A percentile compares a stretch with the other conserved stretches of the same genome.
Evolutionary conservation across 2,329 filamentous ascomycete species (phyloP).

Genomic region (Aspergillus phoenicis): DNA sequence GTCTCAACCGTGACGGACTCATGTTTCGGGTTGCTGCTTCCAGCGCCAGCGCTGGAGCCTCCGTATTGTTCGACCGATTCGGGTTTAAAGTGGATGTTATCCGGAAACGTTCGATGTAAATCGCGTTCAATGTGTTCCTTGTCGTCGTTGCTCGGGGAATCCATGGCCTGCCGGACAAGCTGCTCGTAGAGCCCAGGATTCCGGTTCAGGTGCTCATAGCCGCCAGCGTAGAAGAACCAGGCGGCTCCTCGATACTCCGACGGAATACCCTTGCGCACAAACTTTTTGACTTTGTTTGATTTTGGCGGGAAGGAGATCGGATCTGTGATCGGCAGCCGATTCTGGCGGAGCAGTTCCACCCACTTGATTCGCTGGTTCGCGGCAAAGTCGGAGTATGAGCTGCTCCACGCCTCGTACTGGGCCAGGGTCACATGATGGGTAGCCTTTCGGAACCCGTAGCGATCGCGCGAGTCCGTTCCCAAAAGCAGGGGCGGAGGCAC

Average conservation of each 20-base stretch:
- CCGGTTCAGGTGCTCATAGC: constrained; percentile 74
- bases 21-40: constrained; percentile 42
- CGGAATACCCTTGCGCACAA: constrained; percentile 89
- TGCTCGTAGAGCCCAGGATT: constrained; percentile 76
- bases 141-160: constrained; percentile 68
- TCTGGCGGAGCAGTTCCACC: constrained; percentile 74
- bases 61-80: constrained; percentile 35
- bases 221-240: constrained; percentile 95
- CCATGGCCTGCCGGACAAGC: constrained; percentile 67
- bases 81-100: constrained; percentile 88
- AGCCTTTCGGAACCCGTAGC: constrained; percentile 89
- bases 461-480: constrained; percentile 61
- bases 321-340: constrained; percentile 68
- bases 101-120: constrained; percentile 89
- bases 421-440: constrained; percentile 75
- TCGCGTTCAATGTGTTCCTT: constrained; percentile 91
- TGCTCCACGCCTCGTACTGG: constrained; percentile 82
- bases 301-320: constrained; percentile 79
- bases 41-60: constrained; percentile 23
- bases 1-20: constrained; percentile 61
- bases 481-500: constrained; percentile 42
- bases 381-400: constrained; percentile 73
- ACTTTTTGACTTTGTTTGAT: constrained; percentile 82
- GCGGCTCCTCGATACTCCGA: constrained; percentile 92
- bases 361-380: constrained; percentile 78